Conservation (phyloP, 192 early-diverging fungal species). For the Coemansia aciculifera region DNA sequence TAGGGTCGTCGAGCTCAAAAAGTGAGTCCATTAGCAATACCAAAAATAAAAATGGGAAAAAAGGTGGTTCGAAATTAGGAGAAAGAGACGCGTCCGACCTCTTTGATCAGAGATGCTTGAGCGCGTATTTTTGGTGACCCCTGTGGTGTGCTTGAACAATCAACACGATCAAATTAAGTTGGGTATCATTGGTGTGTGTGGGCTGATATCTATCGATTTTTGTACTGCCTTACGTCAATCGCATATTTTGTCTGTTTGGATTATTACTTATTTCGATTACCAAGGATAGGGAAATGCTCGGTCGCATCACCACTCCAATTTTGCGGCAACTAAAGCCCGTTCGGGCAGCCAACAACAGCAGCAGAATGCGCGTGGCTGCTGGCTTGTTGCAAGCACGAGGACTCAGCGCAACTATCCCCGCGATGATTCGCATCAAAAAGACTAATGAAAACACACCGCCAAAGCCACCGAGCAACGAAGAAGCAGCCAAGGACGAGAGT, state of each 20-base stretch:
- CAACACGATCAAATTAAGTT: neutral
- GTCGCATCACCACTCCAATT: slow-evolving; percentile 34
- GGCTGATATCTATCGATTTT: neutral
- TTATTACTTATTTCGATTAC: neutral
- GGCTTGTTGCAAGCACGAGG: neutral
- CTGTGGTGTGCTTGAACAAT: neutral
- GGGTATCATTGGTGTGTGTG: neutral
- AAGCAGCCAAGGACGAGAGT: neutral
- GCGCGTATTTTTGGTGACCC: neutral
- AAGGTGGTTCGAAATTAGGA: neutral
- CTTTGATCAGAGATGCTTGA: neutral
- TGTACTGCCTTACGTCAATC: neutral
- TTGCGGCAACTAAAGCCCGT: slow-evolving; percentile 20
- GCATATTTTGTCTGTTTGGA: neutral
- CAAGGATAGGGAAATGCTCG: slow-evolving; percentile 23
- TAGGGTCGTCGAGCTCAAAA: slow-evolving; percentile 63
- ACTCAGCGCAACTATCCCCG: slow-evolving; percentile 18
- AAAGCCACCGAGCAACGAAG: slow-evolving; percentile 10
- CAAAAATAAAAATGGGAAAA: neutral
- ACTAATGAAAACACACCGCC: slow-evolving; percentile 18
- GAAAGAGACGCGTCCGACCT: neutral
- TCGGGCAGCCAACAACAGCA: neutral
- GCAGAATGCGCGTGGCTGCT: slow-evolving; percentile 1
- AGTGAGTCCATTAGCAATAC: slow-evolving; percentile 7
- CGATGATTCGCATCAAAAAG: slow-evolving; percentile 39